Evolutionary conservation across 2,329 filamentous ascomycete genomes (phyloP).

Genomic region (Diplodia sapinea): DNA sequence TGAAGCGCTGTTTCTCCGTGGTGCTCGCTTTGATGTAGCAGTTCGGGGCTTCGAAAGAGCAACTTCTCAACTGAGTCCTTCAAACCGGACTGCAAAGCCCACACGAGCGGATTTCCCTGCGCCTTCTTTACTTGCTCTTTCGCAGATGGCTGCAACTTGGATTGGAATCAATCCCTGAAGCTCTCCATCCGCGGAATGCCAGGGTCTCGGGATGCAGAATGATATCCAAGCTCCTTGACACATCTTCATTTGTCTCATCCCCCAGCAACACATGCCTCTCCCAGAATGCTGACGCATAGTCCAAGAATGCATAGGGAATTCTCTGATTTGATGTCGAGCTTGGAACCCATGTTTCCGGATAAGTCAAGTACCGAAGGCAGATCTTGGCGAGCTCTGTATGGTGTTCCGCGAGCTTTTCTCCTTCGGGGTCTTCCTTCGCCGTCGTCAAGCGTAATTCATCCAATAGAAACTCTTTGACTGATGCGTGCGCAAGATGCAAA

Average conservation of each 20-base stretch:
- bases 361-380: not conserved
- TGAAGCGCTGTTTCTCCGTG: not conserved
- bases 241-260: not conserved
- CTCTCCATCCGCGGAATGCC: not conserved
- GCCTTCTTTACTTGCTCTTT: not conserved
- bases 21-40: not conserved
- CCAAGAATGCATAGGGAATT: not conserved
- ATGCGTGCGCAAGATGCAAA: not conserved
- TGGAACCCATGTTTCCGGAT: not conserved
- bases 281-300: not conserved
- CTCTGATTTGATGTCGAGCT: not conserved
- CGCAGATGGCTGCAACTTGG: not conserved
- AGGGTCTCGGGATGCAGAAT: not conserved
- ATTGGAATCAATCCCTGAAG: not conserved
- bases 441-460: not conserved
- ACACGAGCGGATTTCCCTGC: not conserved
- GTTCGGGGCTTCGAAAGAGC: not conserved
- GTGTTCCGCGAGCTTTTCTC: not conserved
- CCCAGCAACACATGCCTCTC: not conserved
- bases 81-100: not conserved
- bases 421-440: not conserved
- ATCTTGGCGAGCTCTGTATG: not conserved
- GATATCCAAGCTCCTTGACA: not conserved
- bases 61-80: not conserved
- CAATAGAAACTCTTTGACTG: not conserved